Conservation (phyloP, 305 asterid species). For the Nicotiana rustica region DNA sequence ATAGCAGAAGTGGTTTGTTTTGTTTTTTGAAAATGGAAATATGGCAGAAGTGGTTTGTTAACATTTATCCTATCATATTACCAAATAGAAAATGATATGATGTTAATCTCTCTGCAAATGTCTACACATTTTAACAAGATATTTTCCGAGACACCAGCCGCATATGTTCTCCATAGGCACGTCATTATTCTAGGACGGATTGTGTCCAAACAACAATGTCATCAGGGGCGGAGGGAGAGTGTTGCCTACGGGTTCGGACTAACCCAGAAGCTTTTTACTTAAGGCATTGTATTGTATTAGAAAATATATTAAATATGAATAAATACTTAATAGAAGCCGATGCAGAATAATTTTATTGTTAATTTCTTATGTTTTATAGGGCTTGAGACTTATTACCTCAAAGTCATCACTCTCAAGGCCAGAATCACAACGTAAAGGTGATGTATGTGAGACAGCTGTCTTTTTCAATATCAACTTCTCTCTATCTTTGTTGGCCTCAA, state of each 20-base stretch:
- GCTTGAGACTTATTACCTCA: conserved; percentile 57
- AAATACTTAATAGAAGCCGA: too few relatives aligned
- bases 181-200: too few relatives aligned
- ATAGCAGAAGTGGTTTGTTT: background rate
- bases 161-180: too few relatives aligned
- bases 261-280: too few relatives aligned
- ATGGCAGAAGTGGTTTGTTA: background rate
- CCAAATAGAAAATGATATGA: background rate
- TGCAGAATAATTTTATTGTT: conserved; percentile 10
- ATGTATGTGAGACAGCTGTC: conserved; percentile 43
- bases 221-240: background rate
- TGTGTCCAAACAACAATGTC: background rate
- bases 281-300: too few relatives aligned
- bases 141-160: too few relatives aligned
- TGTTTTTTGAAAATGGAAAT: too few relatives aligned
- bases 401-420: conserved; percentile 54
- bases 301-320: too few relatives aligned
- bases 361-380: background rate
- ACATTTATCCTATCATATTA: background rate
- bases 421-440: conserved; percentile 44
- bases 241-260: too few relatives aligned
- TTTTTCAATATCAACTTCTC: conserved; percentile 70
- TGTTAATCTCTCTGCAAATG: background rate
- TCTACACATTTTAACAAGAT: background rate
- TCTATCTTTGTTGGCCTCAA: conserved; percentile 78